Evolutionary conservation across 2,329 filamentous ascomycete species (phyloP), one percentile per base, ranked within the genome.

Genomic region (Pseudodiploospora longispora): DNA sequence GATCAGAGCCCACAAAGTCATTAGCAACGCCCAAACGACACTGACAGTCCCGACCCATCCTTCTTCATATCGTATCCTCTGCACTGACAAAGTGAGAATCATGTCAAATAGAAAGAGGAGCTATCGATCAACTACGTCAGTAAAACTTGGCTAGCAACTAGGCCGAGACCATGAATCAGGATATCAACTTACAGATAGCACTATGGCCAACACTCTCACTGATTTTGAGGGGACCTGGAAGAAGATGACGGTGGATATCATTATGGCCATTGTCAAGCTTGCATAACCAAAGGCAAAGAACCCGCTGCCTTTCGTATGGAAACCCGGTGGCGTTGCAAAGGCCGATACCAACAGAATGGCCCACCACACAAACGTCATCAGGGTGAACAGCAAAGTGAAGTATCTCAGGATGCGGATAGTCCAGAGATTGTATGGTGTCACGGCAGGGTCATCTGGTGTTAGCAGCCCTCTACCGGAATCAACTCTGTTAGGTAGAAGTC

Each of bases 401-500:
- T 82, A 87, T 59, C 89, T 80, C 43, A 93, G 72, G 38, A 85
- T 78, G 12, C 93, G 83, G 40, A 98, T 85, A 47, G 81, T 87
- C 84, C 89, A 95, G 33, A 97, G 78, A 56, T 98, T 98, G 68
- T 96, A 96, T 0, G 93, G 93, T 3, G 88, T 87, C 64, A 95
- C 68, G n/a, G 67, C 68, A 7, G 68, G 67, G 46, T 71, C 68
- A 43, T 71, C 68, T 27, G 68, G 66, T 6, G 56, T 57, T 27
- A 71, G 60, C 38, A 66, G 50, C 6, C 51, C 59, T 19, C 59
- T 55, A 33, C 50, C 56, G 53, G 71, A 71, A 57, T 85, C 76
- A 36, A 79, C 67, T 46, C 80, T 76, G 55, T 82, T 83, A 33
- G 82, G 82, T 28, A 94, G 74, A 52, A 94, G 72, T 30, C 85